Conservation (phyloP, 331 rosid genomes). For the Prunus yedoensis region DNA sequence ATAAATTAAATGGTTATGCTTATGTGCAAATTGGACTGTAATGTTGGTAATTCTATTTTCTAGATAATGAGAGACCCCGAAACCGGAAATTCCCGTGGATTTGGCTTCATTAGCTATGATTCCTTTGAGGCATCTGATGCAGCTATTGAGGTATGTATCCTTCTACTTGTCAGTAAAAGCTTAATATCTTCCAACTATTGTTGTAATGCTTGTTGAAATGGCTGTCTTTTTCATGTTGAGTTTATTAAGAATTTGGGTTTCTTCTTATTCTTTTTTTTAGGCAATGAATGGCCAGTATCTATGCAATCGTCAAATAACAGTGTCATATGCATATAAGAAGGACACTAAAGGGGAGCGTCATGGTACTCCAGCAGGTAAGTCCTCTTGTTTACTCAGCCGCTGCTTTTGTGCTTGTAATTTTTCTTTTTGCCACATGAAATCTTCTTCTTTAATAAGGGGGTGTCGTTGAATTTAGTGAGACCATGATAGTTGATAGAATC, state of each 20-base stretch:
- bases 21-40: constrained; percentile 15
- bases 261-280: constrained; percentile 24
- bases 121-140: constrained; percentile 99
- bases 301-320: constrained; percentile 97
- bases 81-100: constrained; percentile 95
- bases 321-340: constrained; percentile 95
- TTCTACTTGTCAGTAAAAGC: not conserved
- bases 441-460: not conserved
- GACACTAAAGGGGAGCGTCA: constrained; percentile 91
- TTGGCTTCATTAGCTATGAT: constrained; percentile 97
- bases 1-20: not conserved
- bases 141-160: constrained; percentile 76
- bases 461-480: not conserved
- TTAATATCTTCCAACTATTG: not conserved
- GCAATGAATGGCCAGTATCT: constrained; percentile 98
- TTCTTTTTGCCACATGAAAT: not conserved
- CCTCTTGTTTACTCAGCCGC: constrained; percentile 22
- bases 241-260: not conserved
- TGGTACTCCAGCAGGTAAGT: constrained; percentile 85
- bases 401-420: not conserved
- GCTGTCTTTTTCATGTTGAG: not conserved
- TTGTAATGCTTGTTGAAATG: not conserved
- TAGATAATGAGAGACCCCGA: constrained; percentile 99
- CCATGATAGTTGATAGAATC: constrained; percentile 3
- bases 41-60: constrained; percentile 20